Evolutionary conservation across 2,329 filamentous ascomycete genomes (phyloP), one percentile per base, ranked within the genome.

Genomic region (Xenosphaeropsis pyriputrescens): DNA sequence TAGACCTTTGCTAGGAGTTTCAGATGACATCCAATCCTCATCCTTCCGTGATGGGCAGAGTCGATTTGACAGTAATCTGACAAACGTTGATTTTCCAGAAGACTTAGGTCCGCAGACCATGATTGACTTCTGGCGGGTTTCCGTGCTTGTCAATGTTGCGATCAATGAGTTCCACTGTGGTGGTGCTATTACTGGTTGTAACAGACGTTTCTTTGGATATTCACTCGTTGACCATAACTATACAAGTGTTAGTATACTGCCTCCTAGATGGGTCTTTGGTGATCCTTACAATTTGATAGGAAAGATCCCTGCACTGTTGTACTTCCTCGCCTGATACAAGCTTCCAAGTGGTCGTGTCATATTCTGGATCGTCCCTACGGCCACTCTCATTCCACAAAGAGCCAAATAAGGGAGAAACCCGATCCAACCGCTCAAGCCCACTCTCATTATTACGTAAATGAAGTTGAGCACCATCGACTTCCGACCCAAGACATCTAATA

Each of bases 61-160:
- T 9, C 72, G 68, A 49, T 88, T 88, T 7, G 68, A 58, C 2
- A 88, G 60, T 4, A 85, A 55, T 35, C 70, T 72, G 11, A 72
- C 70, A 52, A 86, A 82, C 0, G 79, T 85, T 1, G 82, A 86
- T 50, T 88, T 88, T 2, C 82, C 82, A 2, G 80, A 74, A 1
- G 72, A 75, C 45, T 85, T 82, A 0, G 78, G 72, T 0, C 82
- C 82, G 36, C 77, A 77, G 2, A 85, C 60, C 43, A 86, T 61
- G 6, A 73, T 61, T 34, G 56, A 52, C 6, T 49, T 54, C 12
- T 50, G 53, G 30, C 54, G 57, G 35, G 55, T 61, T 9, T 47
- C 48, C 29, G 49, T 58, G 30, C 34, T 29, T 18, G 47, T 43
- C 6, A 49, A 34, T 40, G 40, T 47, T 29, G 51, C 45, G 9